Evolutionary conservation across 2,329 filamentous ascomycete genomes (phyloP), one percentile per base, ranked within the genome.

Genomic region (Diplodia mutila): DNA sequence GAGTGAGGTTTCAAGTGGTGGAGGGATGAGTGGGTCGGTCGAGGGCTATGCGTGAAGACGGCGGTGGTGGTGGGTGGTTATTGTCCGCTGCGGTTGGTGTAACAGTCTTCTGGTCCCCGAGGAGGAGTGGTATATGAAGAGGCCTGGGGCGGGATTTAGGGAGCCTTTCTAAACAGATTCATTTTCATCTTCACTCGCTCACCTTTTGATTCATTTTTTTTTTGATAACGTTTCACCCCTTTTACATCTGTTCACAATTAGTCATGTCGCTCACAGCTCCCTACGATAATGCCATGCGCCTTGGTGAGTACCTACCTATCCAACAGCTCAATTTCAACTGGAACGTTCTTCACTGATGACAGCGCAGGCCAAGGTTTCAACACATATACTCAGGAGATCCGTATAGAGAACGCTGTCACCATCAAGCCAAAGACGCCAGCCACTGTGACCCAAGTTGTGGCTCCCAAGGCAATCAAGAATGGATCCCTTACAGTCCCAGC

Each of bases 331-430:
- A 21, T 32, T 39, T 46, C 6, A 39, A 27, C 42, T 48, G 16
- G 21, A 51, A 25, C 8, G 37, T 42, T 25, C 48, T 32, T 37
- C 4, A n/a, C 29, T 61, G 18, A 61, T 5, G 18, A 6, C 1
- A 37, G 69, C 66, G 67, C 71, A 73, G 74, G 74, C 12, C 74
- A 76, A 69, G 76, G 78, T 61, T 80, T 80, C 71, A 80, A 80
- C 51, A 80, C 78, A 18, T 80, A 79, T 59, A 80, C 78, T 3
- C 78, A 80, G 66, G 77, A 80, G 68, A 78, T 78, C 52, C 76
- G 78, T 27, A 73, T 80, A 25, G 77, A 80, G 42, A 73, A 76
- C 64, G 78, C 78, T 5, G 77, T 80, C 8, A 67, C 72, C 14
- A 71, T 79, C 65, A 61, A 21, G 18, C 27, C 25, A 18, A 48